Percentiles rank a stretch among this genome's conserved stretches.
These are phyloP conservation scores for Phytophthora brassicae DNA, from an alignment of 352 stramenopile genomes.

Conservation along the genomic window DNA sequence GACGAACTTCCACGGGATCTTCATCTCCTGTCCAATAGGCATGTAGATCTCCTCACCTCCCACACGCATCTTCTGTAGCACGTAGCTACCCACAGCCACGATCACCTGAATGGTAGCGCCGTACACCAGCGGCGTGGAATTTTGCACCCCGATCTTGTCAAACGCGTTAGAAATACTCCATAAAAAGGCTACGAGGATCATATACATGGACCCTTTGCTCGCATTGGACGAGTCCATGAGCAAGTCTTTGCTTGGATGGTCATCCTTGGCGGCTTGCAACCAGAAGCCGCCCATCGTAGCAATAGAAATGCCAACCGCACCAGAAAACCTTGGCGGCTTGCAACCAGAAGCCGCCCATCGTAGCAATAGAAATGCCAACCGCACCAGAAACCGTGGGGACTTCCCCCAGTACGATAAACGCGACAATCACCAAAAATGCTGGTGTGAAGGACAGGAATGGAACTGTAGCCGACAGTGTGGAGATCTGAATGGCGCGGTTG, in stretches of 20 bases:
- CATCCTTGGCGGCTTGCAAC: conserved; percentile 62
- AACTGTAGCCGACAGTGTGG: conserved; percentile 72
- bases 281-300: conserved; percentile 75
- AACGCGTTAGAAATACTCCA: conserved; percentile 86
- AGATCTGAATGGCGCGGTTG: conserved; percentile 85
- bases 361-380: conserved; percentile 68
- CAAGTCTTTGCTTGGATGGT: conserved; percentile 45
- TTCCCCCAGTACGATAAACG: conserved; percentile 75
- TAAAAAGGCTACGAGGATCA: conserved; percentile 78
- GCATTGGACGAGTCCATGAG: conserved; percentile 53
- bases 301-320: conserved; percentile 73
- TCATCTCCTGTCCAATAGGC: conserved; percentile 51
- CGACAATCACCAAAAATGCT: conserved; percentile 73
- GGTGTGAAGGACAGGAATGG: conserved; percentile 82
- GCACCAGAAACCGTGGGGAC: conserved; percentile 64
- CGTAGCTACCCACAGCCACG: conserved; percentile 58
- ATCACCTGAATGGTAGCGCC: conserved; percentile 75
- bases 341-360: conserved; percentile 73
- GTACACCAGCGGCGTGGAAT: conserved; percentile 73
- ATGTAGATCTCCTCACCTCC: conserved; percentile 61
- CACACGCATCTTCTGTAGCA: conserved; percentile 60
- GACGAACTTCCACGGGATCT: conserved; percentile 77
- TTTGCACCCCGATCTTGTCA: conserved; percentile 84
- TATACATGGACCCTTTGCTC: conserved; percentile 81
- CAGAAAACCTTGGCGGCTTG: conserved; percentile 62